These are phyloP conservation scores for Irpex sp. DNA, from an alignment of 1,284 basidiomycete species.

Conservation along the genomic window DNA sequence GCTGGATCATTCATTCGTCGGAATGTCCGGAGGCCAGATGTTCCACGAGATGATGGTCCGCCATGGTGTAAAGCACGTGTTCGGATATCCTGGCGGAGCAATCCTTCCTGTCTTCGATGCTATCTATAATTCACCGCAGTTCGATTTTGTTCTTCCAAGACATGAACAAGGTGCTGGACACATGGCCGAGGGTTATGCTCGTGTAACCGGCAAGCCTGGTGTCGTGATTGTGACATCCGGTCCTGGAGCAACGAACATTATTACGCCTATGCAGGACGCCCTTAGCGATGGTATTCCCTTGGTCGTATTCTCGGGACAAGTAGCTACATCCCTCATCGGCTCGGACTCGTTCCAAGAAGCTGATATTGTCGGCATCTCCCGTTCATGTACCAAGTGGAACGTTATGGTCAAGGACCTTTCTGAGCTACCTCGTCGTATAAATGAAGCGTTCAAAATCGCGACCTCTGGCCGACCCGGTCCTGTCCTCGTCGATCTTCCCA, in stretches of 20 bases:
- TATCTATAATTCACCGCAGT: conserved; percentile 95
- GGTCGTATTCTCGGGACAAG: conserved; percentile 96
- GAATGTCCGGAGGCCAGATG: conserved; percentile 94
- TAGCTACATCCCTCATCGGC: conserved; percentile 96
- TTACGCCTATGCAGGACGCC: conserved; percentile 98
- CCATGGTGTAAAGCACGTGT: conserved; percentile 94
- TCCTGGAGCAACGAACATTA: conserved; percentile 96
- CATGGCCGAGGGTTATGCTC: conserved; percentile 98
- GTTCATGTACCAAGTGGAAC: conserved; percentile 99
- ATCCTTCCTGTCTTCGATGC: conserved; percentile 99
- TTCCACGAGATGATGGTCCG: conserved; percentile 99
- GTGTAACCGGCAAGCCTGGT: conserved; percentile 96
- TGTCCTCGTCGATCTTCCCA: conserved; percentile 96
- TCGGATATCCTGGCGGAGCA: conserved; percentile 97
- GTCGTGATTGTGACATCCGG: conserved; percentile 98
- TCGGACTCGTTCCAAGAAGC: conserved; percentile 99
- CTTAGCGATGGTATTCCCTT: conserved; percentile 93
- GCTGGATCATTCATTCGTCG: conserved; percentile 82
- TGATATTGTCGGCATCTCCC: conserved; percentile 93
- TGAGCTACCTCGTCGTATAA: conserved; percentile 93
- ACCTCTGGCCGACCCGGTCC: conserved; percentile 96
- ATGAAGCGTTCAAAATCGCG: conserved; percentile 99
- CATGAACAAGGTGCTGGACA: conserved; percentile 99
- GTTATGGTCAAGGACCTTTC: conserved; percentile 99
- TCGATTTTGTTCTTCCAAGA: conserved; percentile 93